Conservation (phyloP, 805 yeast species). For the Sugiyamaella floridensis region DNA sequence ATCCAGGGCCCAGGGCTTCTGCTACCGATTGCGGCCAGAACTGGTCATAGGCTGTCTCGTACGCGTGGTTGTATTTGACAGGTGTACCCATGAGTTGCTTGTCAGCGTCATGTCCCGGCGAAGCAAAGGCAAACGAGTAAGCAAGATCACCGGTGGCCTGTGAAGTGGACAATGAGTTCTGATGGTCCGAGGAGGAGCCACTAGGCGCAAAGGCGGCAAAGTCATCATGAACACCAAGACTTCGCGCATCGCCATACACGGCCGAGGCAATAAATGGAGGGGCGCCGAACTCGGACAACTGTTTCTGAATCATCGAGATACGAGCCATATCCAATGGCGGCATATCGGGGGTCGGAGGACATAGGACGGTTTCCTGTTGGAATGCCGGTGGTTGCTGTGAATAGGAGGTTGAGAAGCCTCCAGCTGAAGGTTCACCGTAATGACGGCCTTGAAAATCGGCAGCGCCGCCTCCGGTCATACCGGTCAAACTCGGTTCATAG, state of each 20-base stretch:
- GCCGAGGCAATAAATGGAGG: conserved; percentile 13
- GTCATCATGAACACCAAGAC: neutral
- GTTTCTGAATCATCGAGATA: conserved; percentile 7
- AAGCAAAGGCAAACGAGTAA: neutral
- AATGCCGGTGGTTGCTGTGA: neutral
- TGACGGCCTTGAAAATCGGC: neutral
- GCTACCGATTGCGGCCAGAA: neutral
- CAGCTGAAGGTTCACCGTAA: neutral
- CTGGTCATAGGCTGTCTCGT: neutral
- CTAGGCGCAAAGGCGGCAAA: neutral
- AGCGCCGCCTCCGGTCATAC: neutral
- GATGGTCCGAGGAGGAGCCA: neutral
- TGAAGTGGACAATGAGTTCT: neutral
- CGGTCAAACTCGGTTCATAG: neutral
- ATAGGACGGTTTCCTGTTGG: conserved; percentile 1
- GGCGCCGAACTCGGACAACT: conserved; percentile 4
- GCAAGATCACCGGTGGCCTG: neutral
- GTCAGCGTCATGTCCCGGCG: neutral
- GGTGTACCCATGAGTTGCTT: neutral
- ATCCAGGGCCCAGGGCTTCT: neutral
- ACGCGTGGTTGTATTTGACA: neutral
- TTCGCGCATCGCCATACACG: conserved; percentile 5
- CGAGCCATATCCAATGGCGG: conserved; percentile 11
- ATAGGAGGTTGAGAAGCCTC: neutral
- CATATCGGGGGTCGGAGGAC: conserved; percentile 12